These are phyloP conservation scores for Fusarium clavum DNA, from an alignment of 2,329 filamentous ascomycete genomes.

Conservation along the genomic window DNA sequence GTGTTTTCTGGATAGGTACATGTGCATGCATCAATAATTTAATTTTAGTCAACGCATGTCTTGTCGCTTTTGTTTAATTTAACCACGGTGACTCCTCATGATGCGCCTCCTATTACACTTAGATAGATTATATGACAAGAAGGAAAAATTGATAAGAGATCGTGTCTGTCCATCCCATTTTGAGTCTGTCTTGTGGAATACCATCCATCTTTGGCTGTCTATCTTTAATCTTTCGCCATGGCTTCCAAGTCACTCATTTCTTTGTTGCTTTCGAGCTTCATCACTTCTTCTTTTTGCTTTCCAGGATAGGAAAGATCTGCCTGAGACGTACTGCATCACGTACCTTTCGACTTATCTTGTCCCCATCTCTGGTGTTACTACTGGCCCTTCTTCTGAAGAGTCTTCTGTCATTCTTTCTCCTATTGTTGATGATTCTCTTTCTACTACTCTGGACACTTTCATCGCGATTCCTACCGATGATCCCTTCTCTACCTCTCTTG, in stretches of 20 bases:
- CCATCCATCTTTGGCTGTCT: neutral
- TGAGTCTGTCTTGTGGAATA: neutral
- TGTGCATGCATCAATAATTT: neutral
- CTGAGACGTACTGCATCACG: neutral
- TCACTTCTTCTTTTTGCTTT: neutral
- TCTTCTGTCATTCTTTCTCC: neutral
- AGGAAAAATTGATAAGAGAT: neutral
- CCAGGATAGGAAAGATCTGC: neutral
- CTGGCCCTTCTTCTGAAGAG: neutral
- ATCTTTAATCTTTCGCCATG: neutral
- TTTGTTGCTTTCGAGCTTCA: neutral
- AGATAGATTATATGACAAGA: neutral
- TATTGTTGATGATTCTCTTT: neutral
- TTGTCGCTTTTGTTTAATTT: neutral
- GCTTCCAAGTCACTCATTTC: neutral
- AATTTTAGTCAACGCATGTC: neutral
- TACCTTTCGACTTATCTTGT: constrained; percentile 10
- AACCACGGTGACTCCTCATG: neutral
- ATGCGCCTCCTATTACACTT: neutral
- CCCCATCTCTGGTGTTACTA: neutral
- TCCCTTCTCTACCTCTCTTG: neutral
- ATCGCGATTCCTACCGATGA: neutral
- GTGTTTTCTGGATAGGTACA: no score
- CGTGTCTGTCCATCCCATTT: no score
- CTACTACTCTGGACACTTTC: neutral